phyloP scores from a whole-genome alignment of 2,329 filamentous ascomycete genomes.

The Neofusicoccum umdonicola region DNA sequence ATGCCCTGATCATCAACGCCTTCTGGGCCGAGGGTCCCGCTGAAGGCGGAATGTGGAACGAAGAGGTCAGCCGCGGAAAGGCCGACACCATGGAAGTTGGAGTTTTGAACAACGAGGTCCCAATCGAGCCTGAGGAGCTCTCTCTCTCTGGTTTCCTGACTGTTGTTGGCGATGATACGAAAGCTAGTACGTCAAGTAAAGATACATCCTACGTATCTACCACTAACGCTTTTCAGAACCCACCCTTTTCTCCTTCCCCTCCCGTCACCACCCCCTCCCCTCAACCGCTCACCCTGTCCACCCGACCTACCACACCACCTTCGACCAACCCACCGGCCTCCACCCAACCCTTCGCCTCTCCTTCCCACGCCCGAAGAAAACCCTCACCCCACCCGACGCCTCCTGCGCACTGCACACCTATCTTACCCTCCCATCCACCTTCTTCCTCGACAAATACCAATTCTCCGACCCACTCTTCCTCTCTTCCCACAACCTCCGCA shows the following conservation, averaged over 20 bases:
- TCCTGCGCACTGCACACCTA: slow-evolving; percentile 74
- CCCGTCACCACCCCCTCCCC: slow-evolving; percentile 66
- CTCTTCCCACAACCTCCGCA: slow-evolving; percentile 71
- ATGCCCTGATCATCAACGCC: slow-evolving; percentile 63
- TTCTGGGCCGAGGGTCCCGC: slow-evolving; percentile 52
- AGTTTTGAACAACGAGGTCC: slow-evolving; percentile 65
- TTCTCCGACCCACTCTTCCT: slow-evolving; percentile 75
- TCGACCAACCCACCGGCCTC: slow-evolving; percentile 72
- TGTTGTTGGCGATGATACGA: slow-evolving; percentile 71
- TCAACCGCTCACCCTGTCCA: slow-evolving; percentile 48
- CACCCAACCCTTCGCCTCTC: slow-evolving; percentile 76
- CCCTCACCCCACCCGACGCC: slow-evolving; percentile 46
- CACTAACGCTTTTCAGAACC: slow-evolving; percentile 49
- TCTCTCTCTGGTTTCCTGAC: slow-evolving; percentile 75
- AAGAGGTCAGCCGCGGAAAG: slow-evolving; percentile 36
- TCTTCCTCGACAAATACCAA: slow-evolving; percentile 89
- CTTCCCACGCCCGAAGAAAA: slow-evolving; percentile 49
- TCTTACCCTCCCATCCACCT: slow-evolving; percentile 72
- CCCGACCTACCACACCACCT: slow-evolving; percentile 59
- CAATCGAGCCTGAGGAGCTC: slow-evolving; percentile 69
- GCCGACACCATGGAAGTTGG: slow-evolving; percentile 73
- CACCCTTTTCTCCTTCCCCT: slow-evolving; percentile 79
- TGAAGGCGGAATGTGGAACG: slow-evolving; percentile 23
- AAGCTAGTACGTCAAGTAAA: slow-evolving; percentile 52
- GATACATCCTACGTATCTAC: background rate